These are phyloP conservation scores for Scheffersomyces illinoinensis DNA, from an alignment of 1,139 yeast genomes.

Conservation along the genomic window DNA sequence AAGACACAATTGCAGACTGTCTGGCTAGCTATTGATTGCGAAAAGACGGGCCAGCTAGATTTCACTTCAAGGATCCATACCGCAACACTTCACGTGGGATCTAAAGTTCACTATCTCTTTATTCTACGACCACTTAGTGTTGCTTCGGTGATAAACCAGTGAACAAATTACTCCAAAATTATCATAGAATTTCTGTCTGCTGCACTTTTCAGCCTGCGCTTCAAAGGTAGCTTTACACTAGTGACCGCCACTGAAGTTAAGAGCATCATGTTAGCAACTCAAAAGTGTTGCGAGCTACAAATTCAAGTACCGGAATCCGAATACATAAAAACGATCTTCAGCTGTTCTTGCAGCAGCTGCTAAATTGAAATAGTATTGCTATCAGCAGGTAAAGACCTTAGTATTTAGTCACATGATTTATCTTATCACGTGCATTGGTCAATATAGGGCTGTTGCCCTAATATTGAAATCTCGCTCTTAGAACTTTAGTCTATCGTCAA, in stretches of 20 bases:
- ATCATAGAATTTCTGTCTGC: background rate
- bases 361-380: too few relatives aligned
- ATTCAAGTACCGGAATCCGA: background rate
- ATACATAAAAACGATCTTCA: too few relatives aligned
- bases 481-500: background rate
- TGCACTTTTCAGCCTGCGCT: background rate
- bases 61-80: background rate
- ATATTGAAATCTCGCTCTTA: background rate
- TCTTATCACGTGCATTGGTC: background rate
- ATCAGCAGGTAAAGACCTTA: too few relatives aligned
- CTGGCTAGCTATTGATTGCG: background rate
- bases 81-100: background rate
- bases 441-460: background rate
- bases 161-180: background rate
- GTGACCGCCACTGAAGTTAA: background rate
- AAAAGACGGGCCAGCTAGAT: background rate
- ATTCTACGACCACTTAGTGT: background rate
- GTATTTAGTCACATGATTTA: background rate
- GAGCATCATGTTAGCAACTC: background rate
- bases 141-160: background rate
- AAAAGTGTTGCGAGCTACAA: too few relatives aligned
- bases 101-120: background rate
- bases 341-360: too few relatives aligned
- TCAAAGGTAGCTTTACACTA: background rate
- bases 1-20: background rate